Evolutionary conservation across 805 yeast species (phyloP), one percentile per base, ranked within the genome.

Genomic region (Nematodospora valgi): DNA sequence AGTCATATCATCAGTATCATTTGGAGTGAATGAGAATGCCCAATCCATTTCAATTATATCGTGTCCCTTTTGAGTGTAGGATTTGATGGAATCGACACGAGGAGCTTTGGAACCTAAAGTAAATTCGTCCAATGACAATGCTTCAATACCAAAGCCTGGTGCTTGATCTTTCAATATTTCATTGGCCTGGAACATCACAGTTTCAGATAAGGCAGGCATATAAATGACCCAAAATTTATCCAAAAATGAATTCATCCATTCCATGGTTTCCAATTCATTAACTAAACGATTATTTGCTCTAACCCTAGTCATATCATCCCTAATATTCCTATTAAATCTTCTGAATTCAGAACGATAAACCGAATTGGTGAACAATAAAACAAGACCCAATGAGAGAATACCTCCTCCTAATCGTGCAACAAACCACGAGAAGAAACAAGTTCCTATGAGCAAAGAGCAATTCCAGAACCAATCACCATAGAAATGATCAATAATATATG

Each of bases 201-300:
- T 79, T 46, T 82, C 86, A 5, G 88, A 80, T 33, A 85, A 64
- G 1, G 85, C 87, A 21, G 93, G 91, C 95, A 85, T 85, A 51
- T 85, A 85, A 41, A 85, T 82, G 38, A 83, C 85, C 95, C 95
- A 85, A 52, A 85, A 83, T 59, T 85, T 85, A 28, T 80, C 80
- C 54, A 85, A 59, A 50, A 85, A 84, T 16, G 80, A 74, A 50
- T 85, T 85, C 49, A 85, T 56, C 95, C 95, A 85, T 40, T 80
- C 77, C 77, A 85, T 82, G 6, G 89, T 79, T 60, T 85, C 95
- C 36, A 71, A 54, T 47, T 71, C 74, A 31, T 74, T 70, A 39
- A 79, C 85, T 42, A 85, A 62, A 25, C 78, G 67, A 53, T 82
- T 84, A 32, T 69, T 64, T n/a, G 86, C 76, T 18, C 72, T 66